These are phyloP conservation scores for Colletotrichum somersetense DNA, from an alignment of 2,329 filamentous ascomycete genomes.

Conservation along the genomic window DNA sequence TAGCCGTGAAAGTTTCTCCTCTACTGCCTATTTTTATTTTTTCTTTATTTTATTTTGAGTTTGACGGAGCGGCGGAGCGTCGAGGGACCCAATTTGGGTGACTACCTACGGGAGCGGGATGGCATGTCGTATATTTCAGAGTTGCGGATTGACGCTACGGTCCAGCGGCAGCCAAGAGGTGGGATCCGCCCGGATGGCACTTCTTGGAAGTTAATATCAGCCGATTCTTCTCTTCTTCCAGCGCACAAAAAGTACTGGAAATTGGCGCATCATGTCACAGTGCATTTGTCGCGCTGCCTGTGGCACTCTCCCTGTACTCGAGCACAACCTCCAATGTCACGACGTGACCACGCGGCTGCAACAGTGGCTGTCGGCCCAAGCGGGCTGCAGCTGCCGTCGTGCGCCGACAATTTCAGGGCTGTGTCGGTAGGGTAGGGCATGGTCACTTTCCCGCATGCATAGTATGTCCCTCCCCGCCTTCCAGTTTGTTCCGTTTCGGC, in stretches of 20 bases:
- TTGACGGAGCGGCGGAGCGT: neutral
- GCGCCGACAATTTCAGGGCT: neutral
- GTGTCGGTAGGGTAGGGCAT: neutral
- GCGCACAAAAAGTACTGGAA: no score
- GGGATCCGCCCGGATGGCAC: no score
- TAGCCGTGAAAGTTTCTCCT: neutral
- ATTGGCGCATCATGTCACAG: no score
- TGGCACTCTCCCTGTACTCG: neutral
- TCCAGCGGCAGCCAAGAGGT: neutral
- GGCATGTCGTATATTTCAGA: neutral
- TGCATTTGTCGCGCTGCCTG: neutral
- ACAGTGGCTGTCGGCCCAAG: neutral
- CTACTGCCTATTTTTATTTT: no score
- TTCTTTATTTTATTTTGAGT: neutral
- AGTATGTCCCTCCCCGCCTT: no score
- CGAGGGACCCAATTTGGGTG: no score
- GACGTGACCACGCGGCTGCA: neutral
- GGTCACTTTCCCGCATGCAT: neutral
- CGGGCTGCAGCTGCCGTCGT: neutral
- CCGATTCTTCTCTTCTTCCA: neutral
- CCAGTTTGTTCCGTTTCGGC: neutral
- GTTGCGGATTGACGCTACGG: neutral
- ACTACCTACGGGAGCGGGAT: conserved; percentile 6
- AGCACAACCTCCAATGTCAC: neutral
- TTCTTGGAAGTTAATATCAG: neutral